Evolutionary conservation across 2,329 filamentous ascomycete species (phyloP).

Genomic region (Tolypocladium tropicale): DNA sequence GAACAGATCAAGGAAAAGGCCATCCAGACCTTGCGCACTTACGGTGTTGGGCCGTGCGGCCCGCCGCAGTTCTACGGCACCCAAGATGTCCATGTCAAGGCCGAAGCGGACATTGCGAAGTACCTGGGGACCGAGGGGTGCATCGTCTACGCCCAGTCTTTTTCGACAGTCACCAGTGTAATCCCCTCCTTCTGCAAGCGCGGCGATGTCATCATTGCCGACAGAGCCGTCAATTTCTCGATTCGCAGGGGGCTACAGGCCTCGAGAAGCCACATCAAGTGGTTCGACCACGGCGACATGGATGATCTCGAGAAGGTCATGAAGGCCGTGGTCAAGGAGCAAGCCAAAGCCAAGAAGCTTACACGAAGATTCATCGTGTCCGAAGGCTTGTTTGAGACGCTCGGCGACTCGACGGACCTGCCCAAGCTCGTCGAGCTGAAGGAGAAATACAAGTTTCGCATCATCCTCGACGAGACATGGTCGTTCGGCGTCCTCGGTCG

Average conservation of each 20-base stretch:
- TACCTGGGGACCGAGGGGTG: conserved; percentile 81
- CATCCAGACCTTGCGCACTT: conserved; percentile 84
- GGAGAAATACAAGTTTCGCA: conserved; percentile 92
- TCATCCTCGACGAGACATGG: conserved; percentile 96
- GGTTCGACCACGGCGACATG: conserved; percentile 96
- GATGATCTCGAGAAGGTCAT: conserved; percentile 81
- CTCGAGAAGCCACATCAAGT: conserved; percentile 78
- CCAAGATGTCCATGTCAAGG: conserved; percentile 96
- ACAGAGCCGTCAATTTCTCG: conserved; percentile 85
- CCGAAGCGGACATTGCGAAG: conserved; percentile 83
- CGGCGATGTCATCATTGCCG: conserved; percentile 93
- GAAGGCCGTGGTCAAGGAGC: conserved; percentile 77
- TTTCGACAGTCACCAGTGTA: conserved; percentile 92
- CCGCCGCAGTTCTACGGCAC: conserved; percentile 97
- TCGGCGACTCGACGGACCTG: conserved; percentile 75
- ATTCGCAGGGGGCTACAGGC: conserved; percentile 93
- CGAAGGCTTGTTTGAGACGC: conserved; percentile 85
- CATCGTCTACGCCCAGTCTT: conserved; percentile 93
- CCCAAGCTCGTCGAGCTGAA: conserved; percentile 90
- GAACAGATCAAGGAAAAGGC: conserved; percentile 91
- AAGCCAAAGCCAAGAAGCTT: conserved; percentile 71
- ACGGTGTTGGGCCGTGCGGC: conserved; percentile 92
- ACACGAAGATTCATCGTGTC: conserved; percentile 94
- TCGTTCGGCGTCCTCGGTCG: conserved; percentile 91
- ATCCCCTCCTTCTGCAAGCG: conserved; percentile 96